Percentiles rank a stretch among this genome's conserved stretches.
phyloP scores from a whole-genome alignment of 192 early-diverging fungal genomes.

The Pilaira anomala region DNA sequence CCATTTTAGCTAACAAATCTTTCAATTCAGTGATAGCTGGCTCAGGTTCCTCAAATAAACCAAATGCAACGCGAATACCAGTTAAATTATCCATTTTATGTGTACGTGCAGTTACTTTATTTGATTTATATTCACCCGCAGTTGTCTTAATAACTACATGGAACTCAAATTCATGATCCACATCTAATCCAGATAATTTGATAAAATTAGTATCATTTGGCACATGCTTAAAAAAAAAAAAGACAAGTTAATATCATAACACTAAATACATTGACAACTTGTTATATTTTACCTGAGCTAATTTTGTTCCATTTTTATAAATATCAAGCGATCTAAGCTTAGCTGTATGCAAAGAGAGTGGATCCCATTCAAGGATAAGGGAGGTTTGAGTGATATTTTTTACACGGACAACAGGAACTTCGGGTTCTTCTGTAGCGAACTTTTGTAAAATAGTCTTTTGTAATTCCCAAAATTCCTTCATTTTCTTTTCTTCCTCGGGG shows the following conservation, averaged over 20 bases:
- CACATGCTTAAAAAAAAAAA: constrained; percentile 41
- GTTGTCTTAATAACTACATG: constrained; percentile 89
- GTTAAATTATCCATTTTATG: constrained; percentile 96
- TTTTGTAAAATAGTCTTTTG: constrained; percentile 81
- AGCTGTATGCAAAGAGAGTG: constrained; percentile 77
- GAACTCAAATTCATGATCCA: constrained; percentile 88
- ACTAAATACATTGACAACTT: neutral
- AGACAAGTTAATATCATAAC: neutral
- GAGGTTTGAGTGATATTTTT: constrained; percentile 84
- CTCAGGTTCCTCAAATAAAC: constrained; percentile 72
- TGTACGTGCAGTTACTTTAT: constrained; percentile 72
- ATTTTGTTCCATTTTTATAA: constrained; percentile 83
- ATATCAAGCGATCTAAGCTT: constrained; percentile 85
- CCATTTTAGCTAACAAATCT: constrained; percentile 73
- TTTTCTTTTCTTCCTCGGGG: constrained; percentile 78
- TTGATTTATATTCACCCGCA: constrained; percentile 79
- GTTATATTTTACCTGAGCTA: constrained; percentile 52
- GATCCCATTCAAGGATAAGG: constrained; percentile 88
- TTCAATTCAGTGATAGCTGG: constrained; percentile 74
- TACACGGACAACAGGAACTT: constrained; percentile 73
- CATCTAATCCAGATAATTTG: constrained; percentile 88
- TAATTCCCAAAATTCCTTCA: constrained; percentile 77
- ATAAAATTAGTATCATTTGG: constrained; percentile 49
- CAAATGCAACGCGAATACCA: constrained; percentile 96
- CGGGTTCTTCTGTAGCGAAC: constrained; percentile 78